phyloP scores from a whole-genome alignment of 257 asterid genomes.

The Solanum verrucosum region DNA sequence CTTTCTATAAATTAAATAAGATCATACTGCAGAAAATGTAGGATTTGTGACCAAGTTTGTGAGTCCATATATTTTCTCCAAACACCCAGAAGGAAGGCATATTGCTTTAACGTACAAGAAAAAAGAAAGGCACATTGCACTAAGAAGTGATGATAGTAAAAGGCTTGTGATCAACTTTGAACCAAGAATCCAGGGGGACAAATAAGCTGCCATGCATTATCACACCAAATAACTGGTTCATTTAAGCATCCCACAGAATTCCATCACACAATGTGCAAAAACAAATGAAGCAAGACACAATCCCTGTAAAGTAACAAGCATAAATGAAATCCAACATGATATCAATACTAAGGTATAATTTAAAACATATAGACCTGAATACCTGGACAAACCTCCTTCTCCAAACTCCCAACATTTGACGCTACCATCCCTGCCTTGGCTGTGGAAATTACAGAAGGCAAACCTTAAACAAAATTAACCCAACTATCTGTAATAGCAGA shows the following conservation, averaged over 20 bases:
- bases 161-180: neutral
- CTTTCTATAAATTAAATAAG: neutral
- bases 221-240: neutral
- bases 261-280: neutral
- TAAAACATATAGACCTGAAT: neutral
- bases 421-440: conserved; percentile 93
- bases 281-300: neutral
- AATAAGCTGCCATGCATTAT: neutral
- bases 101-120: neutral
- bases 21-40: neutral
- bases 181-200: neutral
- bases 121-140: neutral
- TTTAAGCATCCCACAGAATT: neutral
- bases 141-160: neutral
- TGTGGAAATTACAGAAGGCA: neutral
- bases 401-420: conserved; percentile 80
- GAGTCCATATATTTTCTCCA: neutral
- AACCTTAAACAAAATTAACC: neutral
- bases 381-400: conserved; percentile 59
- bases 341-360: neutral
- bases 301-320: neutral
- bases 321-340: neutral
- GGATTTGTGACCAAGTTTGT: neutral
- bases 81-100: neutral
- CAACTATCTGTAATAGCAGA: neutral